Percentiles rank a stretch among this genome's conserved stretches.
These are phyloP conservation scores for Gentiana straminea DNA, from an alignment of 257 asterid species.

Conservation along the genomic window DNA sequence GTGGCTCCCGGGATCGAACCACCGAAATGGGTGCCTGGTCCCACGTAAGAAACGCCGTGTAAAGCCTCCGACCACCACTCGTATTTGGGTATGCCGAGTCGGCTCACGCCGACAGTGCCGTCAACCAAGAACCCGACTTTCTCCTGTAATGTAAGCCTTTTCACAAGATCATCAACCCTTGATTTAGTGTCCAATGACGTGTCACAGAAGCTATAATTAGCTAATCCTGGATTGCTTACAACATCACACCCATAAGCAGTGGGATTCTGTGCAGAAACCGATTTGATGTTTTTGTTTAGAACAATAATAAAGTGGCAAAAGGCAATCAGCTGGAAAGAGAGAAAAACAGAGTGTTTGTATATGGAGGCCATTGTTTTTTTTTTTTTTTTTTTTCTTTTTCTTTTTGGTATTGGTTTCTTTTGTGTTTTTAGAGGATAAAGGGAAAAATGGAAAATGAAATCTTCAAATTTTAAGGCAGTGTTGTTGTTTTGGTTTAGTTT, in stretches of 20 bases:
- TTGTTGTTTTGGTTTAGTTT: too few species aligned
- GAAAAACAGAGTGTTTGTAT: neutral
- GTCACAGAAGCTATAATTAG: conserved; percentile 22
- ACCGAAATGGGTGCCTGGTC: conserved; percentile 23
- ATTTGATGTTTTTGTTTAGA: neutral
- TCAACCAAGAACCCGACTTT: conserved; percentile 26
- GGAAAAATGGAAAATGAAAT: too few species aligned
- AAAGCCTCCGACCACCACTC: conserved; percentile 54
- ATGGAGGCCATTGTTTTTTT: too few species aligned
- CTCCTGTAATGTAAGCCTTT: conserved; percentile 29
- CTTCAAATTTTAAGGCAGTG: too few species aligned
- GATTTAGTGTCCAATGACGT: conserved; percentile 13
- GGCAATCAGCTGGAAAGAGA: neutral
- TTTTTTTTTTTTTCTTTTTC: too few species aligned
- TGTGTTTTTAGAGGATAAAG: too few species aligned
- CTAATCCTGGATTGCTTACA: conserved; percentile 8
- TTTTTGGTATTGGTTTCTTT: too few species aligned
- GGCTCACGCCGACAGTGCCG: conserved; percentile 12
- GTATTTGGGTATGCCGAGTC: conserved; percentile 31
- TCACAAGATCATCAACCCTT: conserved; percentile 26
- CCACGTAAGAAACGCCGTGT: conserved; percentile 31
- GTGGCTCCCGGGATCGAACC: conserved; percentile 37
- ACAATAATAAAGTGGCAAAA: conserved; percentile 1
- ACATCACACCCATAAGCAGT: conserved; percentile 27
- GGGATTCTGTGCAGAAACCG: conserved; percentile 19